Base-by-base conservation (phyloP, 805 yeast species). In the Teunomyces panamensis region DNA sequence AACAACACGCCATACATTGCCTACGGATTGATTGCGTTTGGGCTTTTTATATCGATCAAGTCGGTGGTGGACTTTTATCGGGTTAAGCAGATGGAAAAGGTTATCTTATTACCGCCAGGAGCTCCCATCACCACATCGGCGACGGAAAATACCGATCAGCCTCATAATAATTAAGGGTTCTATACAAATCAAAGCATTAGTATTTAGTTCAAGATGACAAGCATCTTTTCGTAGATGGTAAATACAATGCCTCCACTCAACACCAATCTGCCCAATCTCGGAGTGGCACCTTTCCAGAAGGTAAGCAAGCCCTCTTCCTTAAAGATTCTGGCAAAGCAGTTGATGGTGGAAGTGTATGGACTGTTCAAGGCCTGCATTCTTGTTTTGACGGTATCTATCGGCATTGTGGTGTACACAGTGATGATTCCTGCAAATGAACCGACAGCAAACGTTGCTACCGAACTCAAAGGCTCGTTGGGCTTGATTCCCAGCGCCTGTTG, bases 201-300 rank as follows among this genome's bases (percentile, higher is more conserved):
- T 20, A 5, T 5, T 20, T 37, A 78, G 16, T 60, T 68, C 64
- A 84, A 59, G n/a, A 85, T 44, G 33, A 74, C 79, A 65, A 92
- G 74, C 73, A 92, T 85, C 69, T 90, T 88, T 65, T 92, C 99
- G 66, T 92, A 92, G 48, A 94, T 88, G 16, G 98, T 94, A 71
- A 92, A 92, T 27, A 94, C 97, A 56, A 92, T 92, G 59, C 99
- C 99, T 51, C 99, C 99, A 69, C 96, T 87, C 62, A 92, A 77
- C 30, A 91, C 82, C 62, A 92, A 77, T 58, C 99, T 81, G 5
- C 98, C 98, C 51, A 92, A 74, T 63, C 99, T 79, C 41, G 99
- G 98, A 2, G 98, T 94, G 30, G 98, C 96, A 52, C 99, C 99
- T 69, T 89, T 89, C 99, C 99, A 92, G 70, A 90, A 89, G 4